Evolutionary conservation across 768 basidiomycete species (phyloP).

Genomic region (Boletus tylopilopsis): DNA sequence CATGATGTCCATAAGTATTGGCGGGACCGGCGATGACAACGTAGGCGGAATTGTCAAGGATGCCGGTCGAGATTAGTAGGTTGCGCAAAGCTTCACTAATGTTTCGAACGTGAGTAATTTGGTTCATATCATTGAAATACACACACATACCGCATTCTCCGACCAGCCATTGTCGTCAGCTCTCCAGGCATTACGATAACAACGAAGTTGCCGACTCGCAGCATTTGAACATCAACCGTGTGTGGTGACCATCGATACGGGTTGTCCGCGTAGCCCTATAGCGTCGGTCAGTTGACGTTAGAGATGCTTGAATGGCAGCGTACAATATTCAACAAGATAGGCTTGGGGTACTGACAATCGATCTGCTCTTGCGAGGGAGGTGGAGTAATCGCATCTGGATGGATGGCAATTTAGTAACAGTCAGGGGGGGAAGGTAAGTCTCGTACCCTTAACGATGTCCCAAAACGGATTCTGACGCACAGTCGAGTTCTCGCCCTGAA

Average conservation of each 20-base stretch:
- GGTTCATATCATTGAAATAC: not conserved
- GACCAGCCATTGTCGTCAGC: constrained; percentile 78
- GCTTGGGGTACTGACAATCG: constrained; percentile 74
- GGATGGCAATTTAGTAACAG: not conserved
- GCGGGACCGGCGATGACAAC: constrained; percentile 81
- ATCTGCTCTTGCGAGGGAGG: constrained; percentile 56
- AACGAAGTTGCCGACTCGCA: constrained; percentile 73
- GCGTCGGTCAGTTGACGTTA: constrained; percentile 17
- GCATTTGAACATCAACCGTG: constrained; percentile 73
- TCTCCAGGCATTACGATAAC: constrained; percentile 77
- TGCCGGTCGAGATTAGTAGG: constrained; percentile 56
- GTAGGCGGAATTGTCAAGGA: constrained; percentile 65
- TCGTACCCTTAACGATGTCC: constrained; percentile 65
- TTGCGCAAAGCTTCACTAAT: constrained; percentile 63
- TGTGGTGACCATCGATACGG: constrained; percentile 76
- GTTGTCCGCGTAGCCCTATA: constrained; percentile 55
- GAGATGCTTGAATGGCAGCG: not conserved
- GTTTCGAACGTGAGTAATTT: not conserved
- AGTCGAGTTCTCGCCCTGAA: constrained; percentile 68
- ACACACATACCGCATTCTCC: constrained; percentile 59
- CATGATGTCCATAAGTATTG: constrained; percentile 75
- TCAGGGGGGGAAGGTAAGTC: not conserved
- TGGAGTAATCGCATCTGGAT: constrained; percentile 49
- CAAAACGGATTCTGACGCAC: constrained; percentile 71
- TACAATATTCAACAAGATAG: constrained; percentile 67